A percentile compares a stretch with the other conserved stretches of the same genome.
phyloP scores from a whole-genome alignment of 2,329 filamentous ascomycete species.

The Aspergillus niger region DNA sequence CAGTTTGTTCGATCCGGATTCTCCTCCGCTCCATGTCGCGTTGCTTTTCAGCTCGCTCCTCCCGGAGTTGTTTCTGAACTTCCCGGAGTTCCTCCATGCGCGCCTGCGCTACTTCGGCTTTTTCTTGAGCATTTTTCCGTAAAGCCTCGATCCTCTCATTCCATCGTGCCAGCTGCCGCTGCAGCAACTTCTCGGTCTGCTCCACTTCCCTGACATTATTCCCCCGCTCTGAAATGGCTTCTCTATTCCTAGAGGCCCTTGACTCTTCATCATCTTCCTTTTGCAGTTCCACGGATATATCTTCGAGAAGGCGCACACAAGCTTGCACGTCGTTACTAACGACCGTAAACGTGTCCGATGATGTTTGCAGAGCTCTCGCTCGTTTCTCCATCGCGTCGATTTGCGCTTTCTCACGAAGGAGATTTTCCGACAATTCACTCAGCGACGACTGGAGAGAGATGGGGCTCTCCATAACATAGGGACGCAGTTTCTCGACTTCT shows the following conservation, averaged over 20 bases:
- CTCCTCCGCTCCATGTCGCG: slow-evolving; percentile 89
- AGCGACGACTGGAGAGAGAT: slow-evolving; percentile 78
- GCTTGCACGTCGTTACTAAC: slow-evolving; percentile 82
- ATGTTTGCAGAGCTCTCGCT: slow-evolving; percentile 87
- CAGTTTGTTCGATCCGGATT: slow-evolving; percentile 95
- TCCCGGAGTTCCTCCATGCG: slow-evolving; percentile 87
- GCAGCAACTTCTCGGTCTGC: slow-evolving; percentile 77
- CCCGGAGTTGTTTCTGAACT: slow-evolving; percentile 76
- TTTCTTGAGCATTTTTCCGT: slow-evolving; percentile 75
- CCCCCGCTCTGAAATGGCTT: slow-evolving; percentile 82
- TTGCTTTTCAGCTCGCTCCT: slow-evolving; percentile 82
- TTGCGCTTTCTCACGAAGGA: slow-evolving; percentile 76
- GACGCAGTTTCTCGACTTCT: slow-evolving; percentile 84
- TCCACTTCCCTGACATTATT: slow-evolving; percentile 93
- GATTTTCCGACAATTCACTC: slow-evolving; percentile 75
- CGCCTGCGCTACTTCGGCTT: slow-evolving; percentile 76
- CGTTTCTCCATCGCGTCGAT: slow-evolving; percentile 87
- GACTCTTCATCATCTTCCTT: slow-evolving; percentile 91
- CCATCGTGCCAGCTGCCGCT: slow-evolving; percentile 82
- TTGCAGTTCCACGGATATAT: slow-evolving; percentile 77
- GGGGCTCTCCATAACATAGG: slow-evolving; percentile 89
- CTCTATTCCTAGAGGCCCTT: slow-evolving; percentile 76
- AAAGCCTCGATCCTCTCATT: slow-evolving; percentile 83
- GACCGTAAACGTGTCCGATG: slow-evolving; percentile 82
- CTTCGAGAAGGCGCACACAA: slow-evolving; percentile 85